Conservation (phyloP, 2,329 filamentous ascomycete genomes). For the Botrytis aclada region DNA sequence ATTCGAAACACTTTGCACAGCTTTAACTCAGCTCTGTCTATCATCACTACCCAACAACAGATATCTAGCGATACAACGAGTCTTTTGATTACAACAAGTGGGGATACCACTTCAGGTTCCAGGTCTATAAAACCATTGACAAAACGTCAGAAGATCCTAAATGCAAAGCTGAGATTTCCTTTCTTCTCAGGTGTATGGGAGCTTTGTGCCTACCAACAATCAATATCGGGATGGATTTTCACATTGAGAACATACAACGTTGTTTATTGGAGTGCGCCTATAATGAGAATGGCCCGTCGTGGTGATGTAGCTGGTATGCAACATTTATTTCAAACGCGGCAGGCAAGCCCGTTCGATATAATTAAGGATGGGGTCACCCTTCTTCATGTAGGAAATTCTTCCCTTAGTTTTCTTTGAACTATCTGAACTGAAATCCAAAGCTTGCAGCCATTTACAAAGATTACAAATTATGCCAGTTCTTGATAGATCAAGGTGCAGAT, state of each 20-base stretch:
- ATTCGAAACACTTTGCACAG: neutral
- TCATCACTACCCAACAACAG: neutral
- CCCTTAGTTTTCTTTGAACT: accelerated
- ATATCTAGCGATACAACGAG: accelerated
- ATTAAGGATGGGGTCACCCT: accelerated
- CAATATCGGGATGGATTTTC: neutral
- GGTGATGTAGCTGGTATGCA: neutral
- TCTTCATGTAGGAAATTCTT: neutral
- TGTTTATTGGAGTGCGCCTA: accelerated
- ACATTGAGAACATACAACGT: neutral
- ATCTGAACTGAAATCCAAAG: accelerated
- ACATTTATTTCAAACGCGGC: neutral
- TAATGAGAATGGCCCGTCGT: accelerated
- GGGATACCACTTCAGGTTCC: neutral
- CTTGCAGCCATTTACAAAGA: accelerated
- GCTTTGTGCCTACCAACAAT: neutral
- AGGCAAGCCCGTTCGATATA: neutral
- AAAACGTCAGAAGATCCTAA: neutral
- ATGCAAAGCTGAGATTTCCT: neutral
- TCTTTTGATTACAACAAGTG: neutral
- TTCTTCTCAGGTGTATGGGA: slow-evolving; percentile 2
- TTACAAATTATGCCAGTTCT: neutral
- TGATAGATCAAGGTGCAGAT: neutral
- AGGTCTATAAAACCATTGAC: neutral
- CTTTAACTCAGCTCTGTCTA: neutral